Base-by-base conservation (phyloP, 2,329 filamentous ascomycete genomes). In the Diatrype stigma region DNA sequence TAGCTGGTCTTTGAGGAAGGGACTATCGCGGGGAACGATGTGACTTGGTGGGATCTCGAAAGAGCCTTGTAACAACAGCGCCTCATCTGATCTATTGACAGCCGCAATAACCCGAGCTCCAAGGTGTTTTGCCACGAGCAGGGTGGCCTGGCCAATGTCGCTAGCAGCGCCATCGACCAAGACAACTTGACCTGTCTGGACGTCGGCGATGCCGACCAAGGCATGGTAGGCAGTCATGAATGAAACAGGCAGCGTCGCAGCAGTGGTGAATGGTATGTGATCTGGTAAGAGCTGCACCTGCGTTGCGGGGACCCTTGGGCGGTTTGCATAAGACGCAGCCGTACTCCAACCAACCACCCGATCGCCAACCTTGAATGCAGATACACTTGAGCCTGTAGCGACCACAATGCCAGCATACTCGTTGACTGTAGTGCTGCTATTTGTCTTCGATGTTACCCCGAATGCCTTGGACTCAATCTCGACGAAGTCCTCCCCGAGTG, bases 131-230 rank as follows among this genome's bases (percentile, higher is more conserved):
- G 59, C 57, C n/a, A 62, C 54, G 4, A 40, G 45, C 4, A 60
- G 30, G 11, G 56, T 55, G 7, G 55, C 48, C 30, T 61, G 61
- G 4, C 56, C 59, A 11, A 51, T 23, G 11, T 32, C 52, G 17
- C 54, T 55, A n/a, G 57, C 42, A 2, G 56, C 59, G 11, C 42
- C 49, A 40, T 61, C 56, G 6, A 63, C 51, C 3, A 63, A 50
- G 19, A 60, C 50, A 4, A 45, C 42, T 21, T 63, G 57, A 6
- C 54, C 56, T 10, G 49, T 17, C 30, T 52, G 40, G 22, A 62
- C 10, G 10, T 53, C 45, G n/a, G 52, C 59, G n/a, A 61, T 44
- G 23, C 60, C 50, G 16, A 56, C 16, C 2, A 63, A 49, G 6
- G 55, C 50, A 35, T 58, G 45, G 40, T 10, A 40, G 37, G 19